Evolutionary conservation across 768 basidiomycete genomes (phyloP), one percentile per base, ranked within the genome.

Genomic region (Lactifluus rugatus): DNA sequence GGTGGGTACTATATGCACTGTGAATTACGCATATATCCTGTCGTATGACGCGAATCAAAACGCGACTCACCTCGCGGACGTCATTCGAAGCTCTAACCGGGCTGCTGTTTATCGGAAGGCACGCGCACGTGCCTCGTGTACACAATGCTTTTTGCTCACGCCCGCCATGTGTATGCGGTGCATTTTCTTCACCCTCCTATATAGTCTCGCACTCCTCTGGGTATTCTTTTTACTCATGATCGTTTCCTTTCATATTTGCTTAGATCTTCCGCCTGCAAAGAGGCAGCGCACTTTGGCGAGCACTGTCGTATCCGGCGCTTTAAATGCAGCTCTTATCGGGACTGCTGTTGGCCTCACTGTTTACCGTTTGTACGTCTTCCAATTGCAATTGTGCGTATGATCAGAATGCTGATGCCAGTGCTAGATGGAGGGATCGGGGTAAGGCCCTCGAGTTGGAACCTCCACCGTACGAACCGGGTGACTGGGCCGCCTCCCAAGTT

Each of bases 291-390:
- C 85, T 60, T 78, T 91, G 71, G 85, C 88, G 62, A 87, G 87
- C 62, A 85, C 87, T 57, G 84, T 93, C 66, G 81, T 91, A 61
- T 86, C 87, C 16, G 87, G 88, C 32, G 89, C 90, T 55, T 74
- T 92, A 71, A 88, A 80, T 72, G 89, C 89, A 62, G 90, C 88
- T 47, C 79, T 93, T 58, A 87, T 93, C 60, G 87, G 89, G 57
- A 85, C 87, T 21, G 90, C 90, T 16, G 89, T 93, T 52, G 89
- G 89, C 58, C 77, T 91, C 61, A 89, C 89, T 46, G 87, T 90
- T 42, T 93, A 90, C 73, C 81, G 87, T 70, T 74, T 92, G 89
- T 91, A 69, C 75, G 87, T 79, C 34, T 21, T 50, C 57, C 14
- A 37, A 28, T 26, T 53, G 54, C 28, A 21, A 49, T 44, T 57